Conservation (phyloP, 805 yeast species). For the Saccharomycopsis guyanensis region DNA sequence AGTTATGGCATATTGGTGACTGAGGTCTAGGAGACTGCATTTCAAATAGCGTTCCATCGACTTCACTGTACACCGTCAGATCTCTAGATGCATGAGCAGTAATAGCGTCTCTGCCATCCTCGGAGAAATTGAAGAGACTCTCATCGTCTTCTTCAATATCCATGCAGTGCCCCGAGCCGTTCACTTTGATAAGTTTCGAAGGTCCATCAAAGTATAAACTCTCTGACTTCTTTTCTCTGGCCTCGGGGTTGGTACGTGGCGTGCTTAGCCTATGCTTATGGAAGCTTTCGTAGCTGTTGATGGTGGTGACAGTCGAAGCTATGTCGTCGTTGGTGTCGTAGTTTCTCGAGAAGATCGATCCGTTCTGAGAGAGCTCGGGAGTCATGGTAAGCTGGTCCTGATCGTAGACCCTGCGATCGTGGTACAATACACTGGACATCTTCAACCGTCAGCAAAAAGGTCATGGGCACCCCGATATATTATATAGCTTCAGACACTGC, state of each 20-base stretch:
- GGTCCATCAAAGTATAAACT: conserved; percentile 16
- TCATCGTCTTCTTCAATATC: neutral
- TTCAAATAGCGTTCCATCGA: neutral
- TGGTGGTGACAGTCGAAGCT: neutral
- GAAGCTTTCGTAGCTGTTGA: neutral
- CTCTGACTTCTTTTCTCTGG: conserved; percentile 3
- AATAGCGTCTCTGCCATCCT: neutral
- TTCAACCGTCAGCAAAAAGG: no score
- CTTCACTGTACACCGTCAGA: neutral
- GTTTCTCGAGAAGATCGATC: neutral
- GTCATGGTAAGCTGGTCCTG: neutral
- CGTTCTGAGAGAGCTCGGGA: neutral
- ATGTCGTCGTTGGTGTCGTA: neutral
- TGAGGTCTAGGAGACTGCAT: neutral
- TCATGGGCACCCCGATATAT: no score
- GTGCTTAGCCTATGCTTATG: neutral
- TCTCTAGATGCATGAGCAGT: neutral
- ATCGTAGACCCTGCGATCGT: no score
- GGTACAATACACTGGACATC: no score
- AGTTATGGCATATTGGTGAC: neutral
- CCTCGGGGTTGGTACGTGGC: neutral
- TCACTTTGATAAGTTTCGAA: conserved; percentile 11
- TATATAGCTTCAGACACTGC: no score
- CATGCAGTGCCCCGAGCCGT: conserved; percentile 1
- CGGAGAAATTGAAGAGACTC: neutral